Evolutionary conservation across 805 yeast species (phyloP).

Genomic region (Kuraishia piskuri): DNA sequence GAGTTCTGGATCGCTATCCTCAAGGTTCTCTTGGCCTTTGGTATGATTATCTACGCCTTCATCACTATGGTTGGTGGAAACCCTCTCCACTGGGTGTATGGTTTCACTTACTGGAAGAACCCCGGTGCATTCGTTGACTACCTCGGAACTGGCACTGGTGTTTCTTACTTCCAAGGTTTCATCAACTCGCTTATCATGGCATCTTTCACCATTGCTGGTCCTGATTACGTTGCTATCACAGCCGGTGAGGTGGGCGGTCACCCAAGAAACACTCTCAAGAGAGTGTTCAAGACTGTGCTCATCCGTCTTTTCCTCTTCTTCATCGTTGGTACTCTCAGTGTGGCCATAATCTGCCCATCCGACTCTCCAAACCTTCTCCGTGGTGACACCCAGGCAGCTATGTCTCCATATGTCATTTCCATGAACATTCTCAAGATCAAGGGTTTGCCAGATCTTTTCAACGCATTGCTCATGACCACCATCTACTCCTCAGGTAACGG

Average conservation of each 20-base stretch:
- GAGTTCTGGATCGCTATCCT: constrained; percentile 62
- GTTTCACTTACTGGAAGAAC: constrained; percentile 18
- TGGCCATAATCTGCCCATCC: constrained; percentile 35
- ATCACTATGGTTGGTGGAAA: constrained; percentile 62
- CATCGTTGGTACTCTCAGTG: constrained; percentile 38
- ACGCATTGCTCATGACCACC: constrained; percentile 60
- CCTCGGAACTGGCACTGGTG: constrained; percentile 19
- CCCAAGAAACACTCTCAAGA: constrained; percentile 37
- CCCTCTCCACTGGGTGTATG: constrained; percentile 27
- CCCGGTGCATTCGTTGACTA: constrained; percentile 18
- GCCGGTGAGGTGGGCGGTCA: constrained; percentile 39
- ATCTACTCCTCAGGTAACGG: constrained; percentile 45
- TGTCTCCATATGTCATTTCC: constrained; percentile 71
- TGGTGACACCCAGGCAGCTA: constrained; percentile 30
- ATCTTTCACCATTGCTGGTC: constrained; percentile 38
- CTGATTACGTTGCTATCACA: constrained; percentile 38
- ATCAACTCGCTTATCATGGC: constrained; percentile 32
- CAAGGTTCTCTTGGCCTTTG: constrained; percentile 57
- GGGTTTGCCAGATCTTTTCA: constrained; percentile 61
- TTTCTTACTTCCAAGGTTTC: constrained; percentile 39
- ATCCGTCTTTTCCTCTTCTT: constrained; percentile 34
- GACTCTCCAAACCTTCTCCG: constrained; percentile 27
- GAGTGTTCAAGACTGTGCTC: constrained; percentile 39
- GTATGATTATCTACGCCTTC: constrained; percentile 48
- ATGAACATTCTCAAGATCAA: constrained; percentile 54